Percentiles rank a stretch among this genome's conserved stretches.
phyloP scores from a whole-genome alignment of 202 grass and related monocot genomes.

The Setaria viridis region DNA sequence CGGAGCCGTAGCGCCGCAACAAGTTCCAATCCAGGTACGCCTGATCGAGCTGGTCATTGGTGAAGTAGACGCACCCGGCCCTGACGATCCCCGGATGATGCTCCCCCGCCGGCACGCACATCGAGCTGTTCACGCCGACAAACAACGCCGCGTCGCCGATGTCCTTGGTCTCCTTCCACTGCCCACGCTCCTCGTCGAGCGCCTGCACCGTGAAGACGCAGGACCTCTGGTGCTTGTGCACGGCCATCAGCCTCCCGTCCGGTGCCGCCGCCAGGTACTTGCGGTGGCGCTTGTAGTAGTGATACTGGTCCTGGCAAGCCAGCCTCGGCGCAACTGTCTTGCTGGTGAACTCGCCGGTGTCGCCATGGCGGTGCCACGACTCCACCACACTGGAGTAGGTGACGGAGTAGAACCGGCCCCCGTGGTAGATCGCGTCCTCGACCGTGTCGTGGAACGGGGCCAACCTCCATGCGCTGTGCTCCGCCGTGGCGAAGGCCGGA shows the following conservation, averaged over 20 bases:
- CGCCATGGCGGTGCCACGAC: no score
- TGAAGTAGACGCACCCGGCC: slow-evolving; percentile 14
- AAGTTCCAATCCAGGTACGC: no score
- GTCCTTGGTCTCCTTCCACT: background rate
- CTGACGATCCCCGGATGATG: background rate
- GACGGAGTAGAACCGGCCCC: no score
- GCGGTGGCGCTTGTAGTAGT: background rate
- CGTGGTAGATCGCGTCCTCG: no score
- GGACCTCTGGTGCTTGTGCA: background rate
- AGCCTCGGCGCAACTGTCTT: no score
- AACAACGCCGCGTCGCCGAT: background rate
- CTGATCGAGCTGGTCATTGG: background rate
- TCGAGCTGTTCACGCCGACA: background rate
- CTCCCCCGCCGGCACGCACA: background rate
- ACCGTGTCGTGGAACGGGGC: no score
- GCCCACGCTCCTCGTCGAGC: background rate
- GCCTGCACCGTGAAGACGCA: background rate
- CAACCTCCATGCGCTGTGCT: no score
- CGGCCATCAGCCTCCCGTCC: slow-evolving; percentile 25
- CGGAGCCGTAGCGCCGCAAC: no score
- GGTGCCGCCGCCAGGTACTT: slow-evolving; percentile 34
- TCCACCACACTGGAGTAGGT: no score
- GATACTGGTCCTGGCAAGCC: no score
- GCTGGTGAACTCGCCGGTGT: no score
- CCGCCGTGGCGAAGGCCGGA: no score